Evolutionary conservation across 129 eudicot species (phyloP), one percentile per base, ranked within the genome.

Genomic region (Flaveria sonorensis): DNA sequence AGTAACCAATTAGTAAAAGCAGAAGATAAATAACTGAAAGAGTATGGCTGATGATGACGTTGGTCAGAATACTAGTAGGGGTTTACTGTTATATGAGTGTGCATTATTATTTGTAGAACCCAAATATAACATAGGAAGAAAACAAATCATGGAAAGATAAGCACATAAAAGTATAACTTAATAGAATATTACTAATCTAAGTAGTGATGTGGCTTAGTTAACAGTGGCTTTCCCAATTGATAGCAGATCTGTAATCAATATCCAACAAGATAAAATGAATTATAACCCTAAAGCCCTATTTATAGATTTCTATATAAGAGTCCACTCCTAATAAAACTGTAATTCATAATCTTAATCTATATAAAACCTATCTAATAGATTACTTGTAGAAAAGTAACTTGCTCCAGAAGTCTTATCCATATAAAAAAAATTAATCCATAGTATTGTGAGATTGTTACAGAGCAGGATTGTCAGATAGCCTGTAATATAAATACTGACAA

Each of bases 161-260:
- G 21, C 69, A 60, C 6, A 32, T 18, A 42, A 74, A 46, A 36
- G 46, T 42, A 23, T 3, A 21, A 68, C 24, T 42, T 23, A 55
- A 68, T 57, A 57, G 15, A 10, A 28, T 48, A 50, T 75, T 64
- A 75, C 72, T 64, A 28, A 62, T 47, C 61, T 36, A 75, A 64
- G 70, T 45, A 36, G n/a, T 1, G 32, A 10, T 2, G 64, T 21
- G 64, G 32, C 23, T 57, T 19, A 57, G 15, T 5, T 15, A 19
- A 55, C 7, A 30, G 13, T 55, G 62, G 36, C 36, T 30, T 30
- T 30, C 36, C 36, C 36, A 30, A 30, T 30, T 30, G 36, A 30
- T 5, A 30, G 36, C 6, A 4, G 36, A 30, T 30, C 36, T 30
- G 36, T 30, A 20, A 60, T 24, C 66, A 60, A 26, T 60, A 60